phyloP scores from a whole-genome alignment of 2,329 filamentous ascomycete species.

The Didymella segeticola region DNA sequence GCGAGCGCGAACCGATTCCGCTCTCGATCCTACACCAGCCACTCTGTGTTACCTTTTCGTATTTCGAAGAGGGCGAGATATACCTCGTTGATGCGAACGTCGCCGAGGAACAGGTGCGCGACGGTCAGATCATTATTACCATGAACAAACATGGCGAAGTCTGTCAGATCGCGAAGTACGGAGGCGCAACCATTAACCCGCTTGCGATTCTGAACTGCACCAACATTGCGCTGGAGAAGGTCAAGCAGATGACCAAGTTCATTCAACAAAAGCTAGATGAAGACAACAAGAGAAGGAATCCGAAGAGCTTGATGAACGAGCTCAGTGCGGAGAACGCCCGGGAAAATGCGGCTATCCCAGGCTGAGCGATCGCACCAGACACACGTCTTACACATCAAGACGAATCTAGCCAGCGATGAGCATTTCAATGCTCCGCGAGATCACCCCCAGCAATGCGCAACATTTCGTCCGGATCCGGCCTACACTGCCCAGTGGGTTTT shows the following conservation, averaged over 20 bases:
- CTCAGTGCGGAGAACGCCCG: conserved; percentile 85
- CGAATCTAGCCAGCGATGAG: conserved; percentile 18
- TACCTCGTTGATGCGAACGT: conserved; percentile 75
- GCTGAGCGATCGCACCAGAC: conserved; percentile 1
- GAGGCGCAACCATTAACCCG: conserved; percentile 82
- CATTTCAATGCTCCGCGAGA: conserved; percentile 7
- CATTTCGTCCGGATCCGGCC: conserved; percentile 28
- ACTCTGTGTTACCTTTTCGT: conserved; percentile 88
- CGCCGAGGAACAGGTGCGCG: conserved; percentile 77
- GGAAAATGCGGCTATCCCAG: conserved; percentile 50
- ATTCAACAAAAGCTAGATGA: conserved; percentile 77
- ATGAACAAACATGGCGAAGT: conserved; percentile 90
- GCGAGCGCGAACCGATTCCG: conserved; percentile 88
- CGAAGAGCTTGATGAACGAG: conserved; percentile 79
- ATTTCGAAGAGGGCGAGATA: conserved; percentile 76
- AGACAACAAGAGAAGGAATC: conserved; percentile 78
- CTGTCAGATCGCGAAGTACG: conserved; percentile 89
- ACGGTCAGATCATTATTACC: conserved; percentile 78
- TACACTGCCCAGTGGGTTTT: neutral
- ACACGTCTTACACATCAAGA: conserved; percentile 22
- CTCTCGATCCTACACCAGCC: conserved; percentile 92
- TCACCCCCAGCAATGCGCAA: conserved; percentile 6
- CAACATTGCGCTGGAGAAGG: conserved; percentile 75
- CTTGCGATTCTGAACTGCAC: conserved; percentile 78
- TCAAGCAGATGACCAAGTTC: conserved; percentile 77